A percentile compares a stretch with the other conserved stretches of the same genome.
Conservation (phyloP, 1,139 yeast species). For the Debaryomyces sp. region DNA sequence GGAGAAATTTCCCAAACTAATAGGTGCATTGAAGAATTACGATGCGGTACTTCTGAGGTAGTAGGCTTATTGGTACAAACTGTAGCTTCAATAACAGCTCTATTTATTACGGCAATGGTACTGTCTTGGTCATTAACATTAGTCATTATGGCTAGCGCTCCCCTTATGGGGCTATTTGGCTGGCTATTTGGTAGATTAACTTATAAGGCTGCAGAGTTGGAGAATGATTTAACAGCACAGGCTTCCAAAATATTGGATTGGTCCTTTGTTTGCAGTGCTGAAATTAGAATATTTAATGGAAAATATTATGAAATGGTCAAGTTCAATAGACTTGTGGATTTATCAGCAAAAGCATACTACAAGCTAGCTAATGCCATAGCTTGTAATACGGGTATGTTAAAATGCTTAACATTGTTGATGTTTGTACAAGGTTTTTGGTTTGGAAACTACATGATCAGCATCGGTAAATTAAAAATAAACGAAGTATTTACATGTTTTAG, state of each 20-base stretch:
- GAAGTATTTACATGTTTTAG: slow-evolving; percentile 82
- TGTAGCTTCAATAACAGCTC: slow-evolving; percentile 52
- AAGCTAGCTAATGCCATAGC: slow-evolving; percentile 52
- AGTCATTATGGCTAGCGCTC: slow-evolving; percentile 70
- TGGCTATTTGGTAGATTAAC: slow-evolving; percentile 54
- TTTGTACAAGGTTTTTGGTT: slow-evolving; percentile 94
- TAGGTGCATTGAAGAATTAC: slow-evolving; percentile 77
- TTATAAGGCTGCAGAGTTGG: slow-evolving; percentile 51
- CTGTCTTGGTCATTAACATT: slow-evolving; percentile 86
- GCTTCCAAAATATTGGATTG: slow-evolving; percentile 71
- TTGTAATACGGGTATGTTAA: slow-evolving; percentile 59
- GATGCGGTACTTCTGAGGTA: slow-evolving; percentile 71
- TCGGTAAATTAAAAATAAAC: slow-evolving; percentile 53
- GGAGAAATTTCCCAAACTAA: slow-evolving; percentile 70
- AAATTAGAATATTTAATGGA: slow-evolving; percentile 66
- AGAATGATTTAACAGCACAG: slow-evolving; percentile 56
- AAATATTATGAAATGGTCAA: slow-evolving; percentile 51
- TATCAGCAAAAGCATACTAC: slow-evolving; percentile 52
- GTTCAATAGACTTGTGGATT: slow-evolving; percentile 40
- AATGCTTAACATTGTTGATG: slow-evolving; percentile 64
- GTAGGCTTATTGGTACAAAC: slow-evolving; percentile 60
- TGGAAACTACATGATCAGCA: slow-evolving; percentile 67
- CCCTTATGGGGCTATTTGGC: slow-evolving; percentile 59
- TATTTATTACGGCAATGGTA: slow-evolving; percentile 67
- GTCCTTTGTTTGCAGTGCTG: slow-evolving; percentile 60